These are phyloP conservation scores for Amanita jacksonii DNA, from an alignment of 768 basidiomycete genomes.

Conservation along the genomic window DNA sequence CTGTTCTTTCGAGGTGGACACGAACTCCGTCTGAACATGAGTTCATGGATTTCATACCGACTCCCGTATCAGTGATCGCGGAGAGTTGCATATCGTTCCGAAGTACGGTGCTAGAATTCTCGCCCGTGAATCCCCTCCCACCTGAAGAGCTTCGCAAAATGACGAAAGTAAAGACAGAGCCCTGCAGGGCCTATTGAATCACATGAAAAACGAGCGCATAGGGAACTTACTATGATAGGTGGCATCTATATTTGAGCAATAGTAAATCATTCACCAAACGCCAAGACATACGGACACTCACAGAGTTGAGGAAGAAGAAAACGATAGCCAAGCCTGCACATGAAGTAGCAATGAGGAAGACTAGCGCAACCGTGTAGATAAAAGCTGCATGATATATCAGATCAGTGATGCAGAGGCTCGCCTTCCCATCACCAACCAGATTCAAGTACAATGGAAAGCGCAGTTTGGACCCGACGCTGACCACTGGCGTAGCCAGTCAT, in stretches of 20 bases:
- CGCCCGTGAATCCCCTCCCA: too few relatives aligned
- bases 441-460: constrained; percentile 3
- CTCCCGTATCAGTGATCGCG: too few relatives aligned
- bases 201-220: too few relatives aligned
- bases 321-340: neutral
- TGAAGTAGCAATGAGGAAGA: neutral
- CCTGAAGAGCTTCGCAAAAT: constrained; percentile 2
- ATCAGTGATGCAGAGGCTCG: neutral
- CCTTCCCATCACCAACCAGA: neutral
- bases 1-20: neutral
- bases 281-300: neutral
- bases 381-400: neutral
- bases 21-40: neutral
- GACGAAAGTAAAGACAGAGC: constrained; percentile 2
- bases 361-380: constrained; percentile 1
- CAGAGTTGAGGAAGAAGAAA: constrained; percentile 7
- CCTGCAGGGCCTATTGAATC: neutral
- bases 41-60: too few relatives aligned
- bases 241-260: constrained; percentile 3
- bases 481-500: neutral
- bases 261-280: neutral
- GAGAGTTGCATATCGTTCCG: too few relatives aligned
- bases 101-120: too few relatives aligned
- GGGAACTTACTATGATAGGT: constrained; percentile 1
- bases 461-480: neutral